Base-by-base conservation (phyloP, 805 yeast species). In the Cyberlindnera samutprakarnensis region DNA sequence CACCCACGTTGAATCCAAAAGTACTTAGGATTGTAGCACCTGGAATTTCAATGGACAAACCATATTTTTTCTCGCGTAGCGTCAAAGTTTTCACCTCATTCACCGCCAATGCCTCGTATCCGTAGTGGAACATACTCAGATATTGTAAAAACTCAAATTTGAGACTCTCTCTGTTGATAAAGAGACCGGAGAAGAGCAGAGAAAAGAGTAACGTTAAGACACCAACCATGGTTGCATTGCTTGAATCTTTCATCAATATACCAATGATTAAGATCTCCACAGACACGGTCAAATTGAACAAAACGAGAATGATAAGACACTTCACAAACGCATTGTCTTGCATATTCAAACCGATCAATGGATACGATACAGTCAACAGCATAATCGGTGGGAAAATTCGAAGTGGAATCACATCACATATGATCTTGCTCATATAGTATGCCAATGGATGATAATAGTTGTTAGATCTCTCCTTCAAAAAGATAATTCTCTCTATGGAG, bases 1-100 rank as follows among this genome's bases (percentile, higher is more conserved):
- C 92, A 16, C 77, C 74, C 11, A 85, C 90, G 43, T 84, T 72
- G 56, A 92, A 92, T 0, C 98, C 98, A 63, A 92, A 92, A 0
- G 97, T 86, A 44, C 94, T 83, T 45, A 92, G 67, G 35, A 92
- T 92, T 2, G 95, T 94, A 2, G 98, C 97, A 9, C 98, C 98
- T 0, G 98, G 98, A 12, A 92, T 94, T 56, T 87, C 95, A 46
- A 92, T 90, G 27, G 88, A 82, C 26, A 92, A 68, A 0, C 98
- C 98, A 50, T 80, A 90, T 58, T 92, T 92, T 53, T 75, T 78
- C 53, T 92, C 98, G 41, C 74, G 75, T 46, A 92, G 66, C 11
- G 85, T 77, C 52, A 92, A 67, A 22, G 85, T 83, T 49, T 79
- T 82, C 8, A 90, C 97, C 53, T 92, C 98, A 56, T 92, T 92